A percentile compares a stretch with the other conserved stretches of the same genome.
These are phyloP conservation scores for Neofusicoccum parvum DNA, from an alignment of 2,329 filamentous ascomycete genomes.

Conservation along the genomic window DNA sequence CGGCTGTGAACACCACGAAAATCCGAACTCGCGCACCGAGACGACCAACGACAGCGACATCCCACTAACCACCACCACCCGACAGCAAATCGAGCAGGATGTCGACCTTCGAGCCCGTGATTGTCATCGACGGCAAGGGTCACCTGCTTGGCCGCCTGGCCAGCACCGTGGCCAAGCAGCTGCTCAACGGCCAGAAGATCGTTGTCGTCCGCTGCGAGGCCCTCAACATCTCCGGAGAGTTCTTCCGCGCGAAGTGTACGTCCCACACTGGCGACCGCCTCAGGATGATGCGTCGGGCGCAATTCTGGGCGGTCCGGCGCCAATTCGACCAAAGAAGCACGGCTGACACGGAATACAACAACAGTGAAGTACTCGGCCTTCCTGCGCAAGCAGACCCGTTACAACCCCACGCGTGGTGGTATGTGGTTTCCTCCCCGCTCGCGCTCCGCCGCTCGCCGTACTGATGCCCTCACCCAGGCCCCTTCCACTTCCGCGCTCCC, in stretches of 20 bases:
- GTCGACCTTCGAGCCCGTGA: slow-evolving; percentile 68
- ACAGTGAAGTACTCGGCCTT: slow-evolving; percentile 99
- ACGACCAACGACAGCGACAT: slow-evolving; percentile 23
- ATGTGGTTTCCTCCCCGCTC: slow-evolving; percentile 47
- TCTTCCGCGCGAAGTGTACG: slow-evolving; percentile 99
- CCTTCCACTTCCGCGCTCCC: slow-evolving; percentile 99
- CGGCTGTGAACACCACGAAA: slow-evolving; percentile 16
- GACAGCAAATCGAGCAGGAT: slow-evolving; percentile 50
- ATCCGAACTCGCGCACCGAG: slow-evolving; percentile 19
- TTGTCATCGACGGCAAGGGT: slow-evolving; percentile 99
- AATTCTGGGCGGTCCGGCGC: background rate
- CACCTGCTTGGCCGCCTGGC: slow-evolving; percentile 99
- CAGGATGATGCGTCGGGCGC: background rate
- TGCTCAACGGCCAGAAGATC: slow-evolving; percentile 99
- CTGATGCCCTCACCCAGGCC: slow-evolving; percentile 60
- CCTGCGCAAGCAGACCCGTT: slow-evolving; percentile 99
- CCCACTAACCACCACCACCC: slow-evolving; percentile 21
- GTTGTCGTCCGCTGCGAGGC: slow-evolving; percentile 98
- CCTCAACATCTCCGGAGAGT: slow-evolving; percentile 99
- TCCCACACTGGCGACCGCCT: slow-evolving; percentile 41
- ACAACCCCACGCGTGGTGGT: slow-evolving; percentile 99
- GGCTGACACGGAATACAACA: slow-evolving; percentile 34
- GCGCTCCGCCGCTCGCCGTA: slow-evolving; percentile 11
- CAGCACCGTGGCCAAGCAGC: slow-evolving; percentile 97
- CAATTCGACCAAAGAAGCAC: slow-evolving; percentile 48